phyloP scores from a whole-genome alignment of 164 flowering plant species.

The Vitis rupestris region DNA sequence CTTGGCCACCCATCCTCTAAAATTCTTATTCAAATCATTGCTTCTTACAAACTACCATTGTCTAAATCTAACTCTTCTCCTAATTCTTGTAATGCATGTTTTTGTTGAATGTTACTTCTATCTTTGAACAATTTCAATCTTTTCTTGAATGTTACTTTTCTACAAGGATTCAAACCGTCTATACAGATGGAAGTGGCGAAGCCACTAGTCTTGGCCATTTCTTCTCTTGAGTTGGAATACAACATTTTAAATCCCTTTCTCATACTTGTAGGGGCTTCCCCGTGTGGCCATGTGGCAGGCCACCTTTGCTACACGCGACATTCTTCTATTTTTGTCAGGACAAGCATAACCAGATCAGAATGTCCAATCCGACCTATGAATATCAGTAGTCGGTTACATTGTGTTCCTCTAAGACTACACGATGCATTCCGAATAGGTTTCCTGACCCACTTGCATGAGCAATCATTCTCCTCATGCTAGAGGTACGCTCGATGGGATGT shows the following conservation, averaged over 20 bases:
- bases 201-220: not conserved
- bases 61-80: not conserved
- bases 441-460: no score
- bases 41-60: slow-evolving; percentile 4
- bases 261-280: no score
- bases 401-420: no score
- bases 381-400: no score
- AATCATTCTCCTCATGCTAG: no score
- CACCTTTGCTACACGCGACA: no score
- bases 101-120: not conserved
- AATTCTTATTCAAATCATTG: slow-evolving; percentile 1
- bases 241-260: slow-evolving; percentile 1
- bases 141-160: slow-evolving; percentile 2
- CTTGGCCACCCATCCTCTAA: not conserved
- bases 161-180: not conserved
- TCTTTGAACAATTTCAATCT: slow-evolving; percentile 1
- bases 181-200: slow-evolving; percentile 1
- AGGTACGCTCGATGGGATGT: no score
- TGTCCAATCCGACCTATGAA: no score
- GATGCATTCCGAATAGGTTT: no score
- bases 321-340: no score
- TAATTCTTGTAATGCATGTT: not conserved
- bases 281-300: no score
- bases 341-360: no score
- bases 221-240: not conserved